Evolutionary conservation across 2,329 filamentous ascomycete genomes (phyloP).

Genomic region (Pseudocercospora ulei): DNA sequence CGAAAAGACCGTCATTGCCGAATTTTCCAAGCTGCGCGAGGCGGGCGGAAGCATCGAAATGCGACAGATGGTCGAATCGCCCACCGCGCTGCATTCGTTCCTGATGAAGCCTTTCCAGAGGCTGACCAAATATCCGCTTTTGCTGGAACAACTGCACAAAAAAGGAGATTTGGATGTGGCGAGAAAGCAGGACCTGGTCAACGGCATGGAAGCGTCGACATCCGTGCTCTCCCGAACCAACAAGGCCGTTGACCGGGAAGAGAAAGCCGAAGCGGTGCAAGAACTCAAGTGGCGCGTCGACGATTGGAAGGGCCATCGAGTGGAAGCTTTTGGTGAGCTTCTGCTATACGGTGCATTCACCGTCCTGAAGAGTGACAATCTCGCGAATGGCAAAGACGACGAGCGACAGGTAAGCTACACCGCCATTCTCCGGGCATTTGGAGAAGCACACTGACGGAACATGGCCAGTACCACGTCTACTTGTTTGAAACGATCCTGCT

Average conservation of each 20-base stretch:
- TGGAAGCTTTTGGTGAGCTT: conserved; percentile 83
- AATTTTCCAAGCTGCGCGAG: conserved; percentile 75
- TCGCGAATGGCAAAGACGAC: conserved; percentile 58
- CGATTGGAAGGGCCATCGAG: conserved; percentile 90
- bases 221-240: conserved; percentile 77
- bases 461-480: conserved; percentile 94
- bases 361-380: conserved; percentile 57
- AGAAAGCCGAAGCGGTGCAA: conserved; percentile 70
- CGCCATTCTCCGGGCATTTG: no score
- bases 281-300: conserved; percentile 77
- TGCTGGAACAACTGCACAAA: conserved; percentile 79
- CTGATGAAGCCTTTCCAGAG: conserved; percentile 94
- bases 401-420: conserved; percentile 66
- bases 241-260: conserved; percentile 78
- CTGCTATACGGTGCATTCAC: conserved; percentile 83
- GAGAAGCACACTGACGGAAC: no score
- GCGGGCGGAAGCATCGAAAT: conserved; percentile 56
- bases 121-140: conserved; percentile 83
- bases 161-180: conserved; percentile 65
- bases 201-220: conserved; percentile 72
- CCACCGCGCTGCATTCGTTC: conserved; percentile 82
- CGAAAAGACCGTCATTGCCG: conserved; percentile 68
- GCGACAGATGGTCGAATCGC: conserved; percentile 69
- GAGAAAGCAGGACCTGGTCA: conserved; percentile 60
- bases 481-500: conserved; percentile 91